These are phyloP conservation scores for Chamaenerion angustifolium DNA, from an alignment of 345 rosid species.

Conservation along the genomic window DNA sequence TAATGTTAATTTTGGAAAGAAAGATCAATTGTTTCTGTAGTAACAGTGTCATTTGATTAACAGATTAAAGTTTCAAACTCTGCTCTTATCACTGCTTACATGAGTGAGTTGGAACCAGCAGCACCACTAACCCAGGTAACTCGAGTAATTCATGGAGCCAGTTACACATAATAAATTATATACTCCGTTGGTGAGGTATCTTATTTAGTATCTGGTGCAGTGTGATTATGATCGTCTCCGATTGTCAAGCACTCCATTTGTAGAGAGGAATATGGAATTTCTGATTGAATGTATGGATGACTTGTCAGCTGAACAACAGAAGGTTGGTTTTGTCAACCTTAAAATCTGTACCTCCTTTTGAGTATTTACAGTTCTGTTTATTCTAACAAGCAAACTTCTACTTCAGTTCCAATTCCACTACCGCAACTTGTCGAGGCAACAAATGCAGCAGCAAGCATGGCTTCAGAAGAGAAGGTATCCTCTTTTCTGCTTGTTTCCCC, in stretches of 20 bases:
- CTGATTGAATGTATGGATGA: constrained; percentile 98
- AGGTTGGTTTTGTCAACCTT: constrained; percentile 29
- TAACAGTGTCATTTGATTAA: constrained; percentile 5
- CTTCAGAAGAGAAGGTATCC: constrained; percentile 89
- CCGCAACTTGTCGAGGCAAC: constrained; percentile 81
- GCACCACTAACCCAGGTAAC: constrained; percentile 77
- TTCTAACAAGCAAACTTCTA: neutral
- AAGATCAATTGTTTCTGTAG: neutral
- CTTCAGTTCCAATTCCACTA: constrained; percentile 83
- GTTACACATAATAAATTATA: no score
- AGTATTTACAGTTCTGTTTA: constrained; percentile 4
- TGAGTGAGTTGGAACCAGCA: constrained; percentile 90
- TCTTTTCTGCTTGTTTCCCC: neutral
- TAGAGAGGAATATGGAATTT: constrained; percentile 91
- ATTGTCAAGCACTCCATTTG: constrained; percentile 65
- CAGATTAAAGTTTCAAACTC: constrained; percentile 99
- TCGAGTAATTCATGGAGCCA: no score
- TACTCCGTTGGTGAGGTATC: no score
- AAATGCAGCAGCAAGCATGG: constrained; percentile 97
- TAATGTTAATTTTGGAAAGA: no score
- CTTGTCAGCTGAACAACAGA: constrained; percentile 77
- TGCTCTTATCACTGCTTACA: constrained; percentile 91
- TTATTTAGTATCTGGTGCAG: constrained; percentile 14
- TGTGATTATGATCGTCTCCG: constrained; percentile 88
- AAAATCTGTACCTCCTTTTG: neutral